These are phyloP conservation scores for Lachnellula occidentalis DNA, from an alignment of 2,329 filamentous ascomycete genomes.

Conservation along the genomic window DNA sequence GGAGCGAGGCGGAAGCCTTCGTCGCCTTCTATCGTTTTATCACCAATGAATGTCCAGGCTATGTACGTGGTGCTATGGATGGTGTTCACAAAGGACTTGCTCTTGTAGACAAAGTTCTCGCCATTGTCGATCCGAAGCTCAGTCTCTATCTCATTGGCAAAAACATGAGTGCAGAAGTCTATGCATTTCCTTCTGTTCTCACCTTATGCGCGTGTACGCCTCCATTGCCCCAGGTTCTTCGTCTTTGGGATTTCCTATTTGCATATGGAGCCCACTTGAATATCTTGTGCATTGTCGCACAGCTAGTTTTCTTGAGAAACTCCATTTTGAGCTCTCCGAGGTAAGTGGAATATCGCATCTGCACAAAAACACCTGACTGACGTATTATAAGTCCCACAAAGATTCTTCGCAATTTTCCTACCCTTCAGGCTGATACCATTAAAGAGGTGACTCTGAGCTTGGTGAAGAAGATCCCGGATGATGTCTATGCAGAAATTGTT, in stretches of 20 bases:
- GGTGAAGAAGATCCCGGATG: conserved; percentile 82
- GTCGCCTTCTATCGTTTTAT: conserved; percentile 84
- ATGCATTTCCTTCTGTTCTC: conserved; percentile 91
- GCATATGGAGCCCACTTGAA: conserved; percentile 94
- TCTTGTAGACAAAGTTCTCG: conserved; percentile 85
- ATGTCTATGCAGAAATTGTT: conserved; percentile 86
- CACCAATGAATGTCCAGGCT: conserved; percentile 82
- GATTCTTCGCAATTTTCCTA: conserved; percentile 80
- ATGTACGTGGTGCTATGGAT: conserved; percentile 94
- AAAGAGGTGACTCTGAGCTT: conserved; percentile 81
- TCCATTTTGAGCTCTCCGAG: conserved; percentile 78
- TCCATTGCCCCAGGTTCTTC: conserved; percentile 84
- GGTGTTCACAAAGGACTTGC: conserved; percentile 89
- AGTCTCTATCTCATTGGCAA: conserved; percentile 79
- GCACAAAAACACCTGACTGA: conserved; percentile 1
- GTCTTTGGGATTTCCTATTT: conserved; percentile 95
- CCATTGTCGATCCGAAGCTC: conserved; percentile 85
- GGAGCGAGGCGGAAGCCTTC: conserved; percentile 92
- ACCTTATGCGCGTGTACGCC: conserved; percentile 95
- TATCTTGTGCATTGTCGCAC: conserved; percentile 92
- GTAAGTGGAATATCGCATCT: conserved; percentile 42
- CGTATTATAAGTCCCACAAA: conserved; percentile 69
- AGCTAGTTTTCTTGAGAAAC: conserved; percentile 82
- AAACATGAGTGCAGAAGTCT: conserved; percentile 86
- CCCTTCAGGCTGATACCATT: conserved; percentile 75